A percentile compares a stretch with the other conserved stretches of the same genome.
Conservation (phyloP, 768 basidiomycete genomes). For the Leccinum aurantiacum region DNA sequence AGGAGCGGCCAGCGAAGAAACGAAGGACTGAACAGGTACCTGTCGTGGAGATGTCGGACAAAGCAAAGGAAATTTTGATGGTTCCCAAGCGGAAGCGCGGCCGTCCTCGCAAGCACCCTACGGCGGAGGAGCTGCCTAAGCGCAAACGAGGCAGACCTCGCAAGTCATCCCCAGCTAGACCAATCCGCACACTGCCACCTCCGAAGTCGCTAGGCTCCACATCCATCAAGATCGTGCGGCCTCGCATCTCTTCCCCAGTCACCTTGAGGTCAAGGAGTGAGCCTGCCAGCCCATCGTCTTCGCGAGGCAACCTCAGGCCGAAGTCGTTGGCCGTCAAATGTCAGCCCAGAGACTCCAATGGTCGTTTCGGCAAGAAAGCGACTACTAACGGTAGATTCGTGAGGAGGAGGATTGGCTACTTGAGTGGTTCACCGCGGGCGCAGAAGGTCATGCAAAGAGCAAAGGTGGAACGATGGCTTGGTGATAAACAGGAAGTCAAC, state of each 20-base stretch:
- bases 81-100: constrained; percentile 34
- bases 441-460: constrained; percentile 43
- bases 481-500: constrained; percentile 23
- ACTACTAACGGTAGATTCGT: constrained; percentile 45
- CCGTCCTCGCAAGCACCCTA: constrained; percentile 36
- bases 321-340: constrained; percentile 45
- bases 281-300: constrained; percentile 25
- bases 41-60: constrained; percentile 32
- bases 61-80: constrained; percentile 35
- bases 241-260: constrained; percentile 18
- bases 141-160: constrained; percentile 38
- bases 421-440: constrained; percentile 35
- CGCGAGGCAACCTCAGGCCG: constrained; percentile 32
- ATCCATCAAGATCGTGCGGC: constrained; percentile 12
- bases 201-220: constrained; percentile 11
- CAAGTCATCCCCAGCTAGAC: constrained; percentile 26
- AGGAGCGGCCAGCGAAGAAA: constrained; percentile 46
- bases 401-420: constrained; percentile 33
- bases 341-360: constrained; percentile 64
- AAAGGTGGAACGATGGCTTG: constrained; percentile 41
- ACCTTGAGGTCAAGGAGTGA: constrained; percentile 25
- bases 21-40: constrained; percentile 45
- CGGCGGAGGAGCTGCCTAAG: constrained; percentile 31
- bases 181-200: constrained; percentile 12
- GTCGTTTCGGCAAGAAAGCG: constrained; percentile 66